Conservation (phyloP, 139 green algal genomes). For the Axilococcus clingmanii region DNA sequence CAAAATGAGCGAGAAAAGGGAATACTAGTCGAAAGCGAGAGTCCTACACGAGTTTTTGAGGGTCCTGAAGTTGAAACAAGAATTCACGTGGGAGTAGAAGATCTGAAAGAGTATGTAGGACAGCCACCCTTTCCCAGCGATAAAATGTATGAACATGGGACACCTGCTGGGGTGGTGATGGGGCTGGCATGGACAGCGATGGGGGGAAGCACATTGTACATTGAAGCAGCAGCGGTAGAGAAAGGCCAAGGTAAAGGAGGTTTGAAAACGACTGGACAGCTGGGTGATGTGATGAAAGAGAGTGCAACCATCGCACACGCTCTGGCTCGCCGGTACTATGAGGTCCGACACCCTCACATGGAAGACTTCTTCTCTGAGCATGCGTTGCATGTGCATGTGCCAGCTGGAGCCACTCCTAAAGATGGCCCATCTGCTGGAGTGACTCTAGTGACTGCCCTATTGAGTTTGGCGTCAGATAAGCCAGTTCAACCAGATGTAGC, state of each 20-base stretch:
- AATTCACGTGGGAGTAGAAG: slow-evolving; percentile 32
- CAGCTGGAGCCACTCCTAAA: slow-evolving; percentile 86
- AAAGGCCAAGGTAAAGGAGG: slow-evolving; percentile 49
- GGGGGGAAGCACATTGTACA: slow-evolving; percentile 86
- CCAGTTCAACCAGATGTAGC: slow-evolving; percentile 64
- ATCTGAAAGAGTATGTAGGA: slow-evolving; percentile 82
- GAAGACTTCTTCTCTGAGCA: slow-evolving; percentile 42
- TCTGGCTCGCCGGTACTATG: slow-evolving; percentile 58
- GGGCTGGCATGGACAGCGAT: slow-evolving; percentile 94
- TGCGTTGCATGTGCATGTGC: slow-evolving; percentile 90
- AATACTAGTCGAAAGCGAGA: not conserved
- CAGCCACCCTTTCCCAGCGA: slow-evolving; percentile 82
- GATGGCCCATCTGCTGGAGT: slow-evolving; percentile 83
- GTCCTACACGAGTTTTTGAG: not conserved
- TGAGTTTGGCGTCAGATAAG: slow-evolving; percentile 73
- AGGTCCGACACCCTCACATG: slow-evolving; percentile 1
- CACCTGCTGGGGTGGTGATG: slow-evolving; percentile 84
- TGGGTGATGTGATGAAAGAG: slow-evolving; percentile 97
- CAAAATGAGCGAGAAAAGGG: not conserved
- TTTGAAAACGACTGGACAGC: slow-evolving; percentile 54
- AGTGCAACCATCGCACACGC: slow-evolving; percentile 85
- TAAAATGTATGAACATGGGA: slow-evolving; percentile 65
- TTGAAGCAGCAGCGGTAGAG: slow-evolving; percentile 75
- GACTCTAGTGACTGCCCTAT: slow-evolving; percentile 86
- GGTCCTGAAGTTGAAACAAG: slow-evolving; percentile 38